Conservation (phyloP, 129 eudicot species). For the Centaurea solstitialis region DNA sequence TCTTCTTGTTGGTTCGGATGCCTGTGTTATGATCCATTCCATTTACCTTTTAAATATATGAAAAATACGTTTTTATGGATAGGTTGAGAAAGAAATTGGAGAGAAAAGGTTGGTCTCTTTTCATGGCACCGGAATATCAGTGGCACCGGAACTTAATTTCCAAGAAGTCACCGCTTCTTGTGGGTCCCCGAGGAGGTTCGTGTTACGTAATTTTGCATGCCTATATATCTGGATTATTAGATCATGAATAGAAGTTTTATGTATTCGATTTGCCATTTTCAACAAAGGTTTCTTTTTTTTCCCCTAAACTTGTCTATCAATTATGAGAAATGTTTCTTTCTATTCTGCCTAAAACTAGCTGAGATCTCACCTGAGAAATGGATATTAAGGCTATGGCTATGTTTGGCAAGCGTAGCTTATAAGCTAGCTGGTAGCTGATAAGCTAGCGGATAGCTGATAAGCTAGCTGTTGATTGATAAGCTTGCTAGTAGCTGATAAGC, state of each 20-base stretch:
- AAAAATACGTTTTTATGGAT: not conserved
- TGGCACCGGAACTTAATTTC: conserved; percentile 60
- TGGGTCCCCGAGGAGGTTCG: conserved; percentile 75
- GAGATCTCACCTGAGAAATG: not conserved
- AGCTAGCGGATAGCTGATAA: too few species aligned
- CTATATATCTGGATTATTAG: not conserved
- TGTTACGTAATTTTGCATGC: conserved; percentile 3
- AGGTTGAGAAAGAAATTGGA: conserved; percentile 99
- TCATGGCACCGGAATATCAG: conserved; percentile 88
- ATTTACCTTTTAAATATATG: not conserved
- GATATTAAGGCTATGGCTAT: too few species aligned
- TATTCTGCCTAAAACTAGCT: not conserved
- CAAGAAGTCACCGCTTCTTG: conserved; percentile 46
- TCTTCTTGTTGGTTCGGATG: conserved; percentile 16
- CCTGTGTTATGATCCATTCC: not conserved
- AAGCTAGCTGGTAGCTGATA: too few species aligned
- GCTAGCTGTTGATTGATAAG: too few species aligned
- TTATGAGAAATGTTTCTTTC: conserved; percentile 4
- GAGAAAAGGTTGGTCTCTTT: conserved; percentile 78
- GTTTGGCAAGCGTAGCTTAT: too few species aligned
- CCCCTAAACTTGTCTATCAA: not conserved
- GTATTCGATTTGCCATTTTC: not conserved
- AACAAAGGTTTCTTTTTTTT: not conserved
- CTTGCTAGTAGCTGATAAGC: too few species aligned
- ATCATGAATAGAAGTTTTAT: not conserved